Conservation (phyloP, 2,329 filamentous ascomycete species). For the Rosellinia necatrix region DNA sequence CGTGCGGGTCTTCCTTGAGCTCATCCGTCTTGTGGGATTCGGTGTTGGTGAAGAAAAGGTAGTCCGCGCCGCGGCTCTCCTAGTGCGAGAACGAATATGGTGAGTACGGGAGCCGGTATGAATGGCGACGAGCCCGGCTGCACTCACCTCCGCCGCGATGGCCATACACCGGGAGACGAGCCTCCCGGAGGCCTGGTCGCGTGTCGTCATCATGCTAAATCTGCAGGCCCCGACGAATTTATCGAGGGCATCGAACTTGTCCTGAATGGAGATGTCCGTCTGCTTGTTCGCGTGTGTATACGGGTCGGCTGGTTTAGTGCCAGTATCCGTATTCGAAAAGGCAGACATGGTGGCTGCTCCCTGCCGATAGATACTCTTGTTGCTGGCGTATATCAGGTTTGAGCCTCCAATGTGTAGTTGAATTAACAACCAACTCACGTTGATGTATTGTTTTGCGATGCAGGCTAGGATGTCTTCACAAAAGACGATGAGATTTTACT, state of each 20-base stretch:
- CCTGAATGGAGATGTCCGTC: constrained; percentile 64
- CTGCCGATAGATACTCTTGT: not conserved
- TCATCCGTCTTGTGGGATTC: constrained; percentile 88
- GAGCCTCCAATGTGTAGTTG: too few species aligned
- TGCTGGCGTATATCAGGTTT: too few species aligned
- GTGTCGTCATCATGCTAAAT: constrained; percentile 89
- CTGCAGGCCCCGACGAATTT: constrained; percentile 74
- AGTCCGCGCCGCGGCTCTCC: constrained; percentile 78
- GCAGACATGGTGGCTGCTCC: constrained; percentile 45
- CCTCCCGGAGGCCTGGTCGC: constrained; percentile 65
- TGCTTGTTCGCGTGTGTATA: constrained; percentile 77
- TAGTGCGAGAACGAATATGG: constrained; percentile 41
- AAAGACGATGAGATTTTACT: too few species aligned
- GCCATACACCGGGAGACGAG: constrained; percentile 87
- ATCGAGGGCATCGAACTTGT: constrained; percentile 76
- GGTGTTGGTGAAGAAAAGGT: constrained; percentile 91
- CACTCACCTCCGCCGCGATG: constrained; percentile 71
- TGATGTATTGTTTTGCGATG: too few species aligned
- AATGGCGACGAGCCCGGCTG: not conserved
- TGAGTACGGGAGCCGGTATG: not conserved
- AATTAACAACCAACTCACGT: too few species aligned
- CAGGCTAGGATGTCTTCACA: too few species aligned
- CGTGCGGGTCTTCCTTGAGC: constrained; percentile 69
- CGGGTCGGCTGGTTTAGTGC: constrained; percentile 70
- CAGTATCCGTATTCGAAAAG: constrained; percentile 65